A percentile compares a stretch with the other conserved stretches of the same genome.
phyloP scores from a whole-genome alignment of 2,329 filamentous ascomycete genomes.

The Cytospora chrysosperma region DNA sequence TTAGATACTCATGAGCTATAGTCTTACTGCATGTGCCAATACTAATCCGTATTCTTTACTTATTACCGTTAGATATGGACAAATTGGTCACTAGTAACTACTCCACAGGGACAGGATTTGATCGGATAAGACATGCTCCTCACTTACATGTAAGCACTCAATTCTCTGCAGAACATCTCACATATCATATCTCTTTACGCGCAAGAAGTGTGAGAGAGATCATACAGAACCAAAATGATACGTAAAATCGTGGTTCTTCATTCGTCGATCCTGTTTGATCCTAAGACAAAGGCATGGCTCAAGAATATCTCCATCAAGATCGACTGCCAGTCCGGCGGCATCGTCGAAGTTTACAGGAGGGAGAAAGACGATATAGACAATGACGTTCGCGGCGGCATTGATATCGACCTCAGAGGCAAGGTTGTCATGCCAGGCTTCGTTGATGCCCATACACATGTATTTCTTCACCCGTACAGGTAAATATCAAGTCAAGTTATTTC shows the following conservation, averaged over 20 bases:
- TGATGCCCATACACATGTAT: constrained; percentile 57
- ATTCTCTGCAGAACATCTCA: neutral
- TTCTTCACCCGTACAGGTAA: constrained; percentile 49
- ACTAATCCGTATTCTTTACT: too few relatives aligned
- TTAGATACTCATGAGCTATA: too few relatives aligned
- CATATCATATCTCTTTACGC: neutral
- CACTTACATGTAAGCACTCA: too few relatives aligned
- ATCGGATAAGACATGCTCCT: too few relatives aligned
- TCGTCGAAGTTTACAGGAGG: constrained; percentile 37
- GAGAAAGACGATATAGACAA: constrained; percentile 25
- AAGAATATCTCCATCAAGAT: constrained; percentile 44
- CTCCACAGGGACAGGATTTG: too few relatives aligned
- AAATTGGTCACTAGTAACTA: too few relatives aligned
- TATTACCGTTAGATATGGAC: too few relatives aligned
- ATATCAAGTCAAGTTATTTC: too few relatives aligned
- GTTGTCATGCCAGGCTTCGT: constrained; percentile 53
- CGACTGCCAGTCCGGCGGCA: constrained; percentile 39
- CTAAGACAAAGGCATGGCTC: constrained; percentile 41
- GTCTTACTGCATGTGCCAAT: too few relatives aligned
- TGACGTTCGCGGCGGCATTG: constrained; percentile 33
- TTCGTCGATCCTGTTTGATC: constrained; percentile 48
- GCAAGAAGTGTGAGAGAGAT: neutral
- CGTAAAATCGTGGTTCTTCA: constrained; percentile 37
- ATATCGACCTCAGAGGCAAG: constrained; percentile 55
- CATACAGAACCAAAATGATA: constrained; percentile 15